These are phyloP conservation scores for Harringtonia aguacate DNA, from an alignment of 2,329 filamentous ascomycete genomes.

Conservation along the genomic window DNA sequence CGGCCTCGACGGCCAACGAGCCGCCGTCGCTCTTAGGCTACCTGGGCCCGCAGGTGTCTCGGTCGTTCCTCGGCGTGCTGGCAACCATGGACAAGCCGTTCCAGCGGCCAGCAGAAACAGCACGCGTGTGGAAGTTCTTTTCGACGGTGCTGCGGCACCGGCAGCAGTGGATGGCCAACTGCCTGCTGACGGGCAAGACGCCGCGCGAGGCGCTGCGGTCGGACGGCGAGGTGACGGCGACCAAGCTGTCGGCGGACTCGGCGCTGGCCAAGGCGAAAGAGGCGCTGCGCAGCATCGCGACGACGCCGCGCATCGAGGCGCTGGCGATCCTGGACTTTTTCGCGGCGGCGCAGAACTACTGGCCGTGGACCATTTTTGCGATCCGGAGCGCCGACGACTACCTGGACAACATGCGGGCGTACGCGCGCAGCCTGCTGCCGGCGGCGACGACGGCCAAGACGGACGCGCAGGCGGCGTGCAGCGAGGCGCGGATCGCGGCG, in stretches of 20 bases:
- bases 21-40: conserved; percentile 92
- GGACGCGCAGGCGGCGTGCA: conserved; percentile 45
- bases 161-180: conserved; percentile 94
- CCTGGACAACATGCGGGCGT: conserved; percentile 59
- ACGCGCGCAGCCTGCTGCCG: conserved; percentile 49
- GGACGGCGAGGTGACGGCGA: conserved; percentile 19
- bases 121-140: conserved; percentile 73
- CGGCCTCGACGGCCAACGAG: conserved; percentile 51
- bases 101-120: conserved; percentile 50
- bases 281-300: conserved; percentile 53
- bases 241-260: conserved; percentile 43
- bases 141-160: conserved; percentile 77
- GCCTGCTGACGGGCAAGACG: conserved; percentile 77
- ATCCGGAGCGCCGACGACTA: conserved; percentile 65
- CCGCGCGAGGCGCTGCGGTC: conserved; percentile 61
- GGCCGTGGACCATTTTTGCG: conserved; percentile 86
- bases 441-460: conserved; percentile 41
- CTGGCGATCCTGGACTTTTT: conserved; percentile 79
- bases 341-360: conserved; percentile 80
- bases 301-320: conserved; percentile 53
- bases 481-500: conserved; percentile 63
- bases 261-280: conserved; percentile 67
- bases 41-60: conserved; percentile 70
- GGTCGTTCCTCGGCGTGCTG: conserved; percentile 71
- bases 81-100: conserved; percentile 69